Evolutionary conservation across 2,329 filamentous ascomycete species (phyloP), one percentile per base, ranked within the genome.

Genomic region (Neonectria hederae): DNA sequence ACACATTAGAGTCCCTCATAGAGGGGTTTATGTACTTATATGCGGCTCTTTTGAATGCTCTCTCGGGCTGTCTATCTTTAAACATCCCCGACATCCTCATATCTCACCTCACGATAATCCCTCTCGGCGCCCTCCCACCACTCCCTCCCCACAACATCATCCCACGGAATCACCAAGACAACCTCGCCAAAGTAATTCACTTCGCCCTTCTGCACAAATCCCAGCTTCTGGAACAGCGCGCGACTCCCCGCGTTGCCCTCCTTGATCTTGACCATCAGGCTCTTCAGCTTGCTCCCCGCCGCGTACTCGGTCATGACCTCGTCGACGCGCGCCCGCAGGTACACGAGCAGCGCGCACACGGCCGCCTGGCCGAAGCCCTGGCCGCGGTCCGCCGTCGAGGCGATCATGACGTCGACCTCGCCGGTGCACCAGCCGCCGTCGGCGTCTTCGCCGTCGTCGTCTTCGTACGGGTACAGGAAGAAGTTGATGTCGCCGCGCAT

Each of bases 401-500:
- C 93, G 65, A 97, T 89, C 94, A 97, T 97, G 67, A 97, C 86
- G 77, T 97, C 93, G 7, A 97, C 79, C 75, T 97, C 94, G 24
- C 92, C 94, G 4, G 90, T 78, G 63, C 79, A 77, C 65, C 69
- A 72, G 40, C 65, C 68, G 11, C 72, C 64, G 2, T 21, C 54
- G 0, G 65, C 69, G 13, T 75, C 73, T 11, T 4, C 10, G 30
- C 30, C 30, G 0, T 77, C 74, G 0, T 77, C 79, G 1, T 82
- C 81, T 0, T 86, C 84, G 52, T 83, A 83, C 0, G 84, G 76
- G 38, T 87, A 88, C 1, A 98, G 80, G 75, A 98, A 97, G 38
- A 97, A 83, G 74, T 94, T 94, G 52, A 94, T 86, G 73, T 94
- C 92, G 1, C 92, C 92, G 8, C 92, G 75, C 89, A 93, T 92